Base-by-base conservation (phyloP, 2,329 filamentous ascomycete genomes). In the Hymenotorrendiella dingleyae region DNA sequence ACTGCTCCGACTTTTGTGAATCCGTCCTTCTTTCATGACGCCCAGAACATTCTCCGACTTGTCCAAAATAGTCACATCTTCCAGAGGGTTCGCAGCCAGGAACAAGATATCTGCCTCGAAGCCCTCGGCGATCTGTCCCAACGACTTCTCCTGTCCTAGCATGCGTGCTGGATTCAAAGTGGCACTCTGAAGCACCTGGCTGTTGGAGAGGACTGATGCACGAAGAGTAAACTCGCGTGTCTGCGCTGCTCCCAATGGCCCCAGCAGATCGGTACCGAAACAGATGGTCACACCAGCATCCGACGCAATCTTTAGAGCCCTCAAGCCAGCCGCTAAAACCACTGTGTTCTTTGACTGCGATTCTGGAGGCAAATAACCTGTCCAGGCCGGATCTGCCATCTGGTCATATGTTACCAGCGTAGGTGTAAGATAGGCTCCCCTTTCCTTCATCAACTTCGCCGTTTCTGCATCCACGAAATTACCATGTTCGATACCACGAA, bases 401-500 rank as follows among this genome's bases (percentile, higher is more conserved):
- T 66, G 64, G 14, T 69, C 56, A 55, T 77, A 77, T 5, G 74
- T 68, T 8, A 73, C 64, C 24, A 78, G 62, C 0, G 74, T 78
- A 1, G 75, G 74, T 1, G 73, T 78, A 7, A 80, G 54, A 54
- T 67, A 76, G 3, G 69, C 64, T 0, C 62, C 64, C 35, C 64
- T 67, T 46, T 67, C 62, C 0, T 68, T 72, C 72, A 78, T 76
- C 40, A 72, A 60, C 34, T 62, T 56, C 0, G 74, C 70, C 3
- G 69, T 71, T 21, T 71, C 66, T 54, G 78, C 74, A 60, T 85
- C 82, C 39, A 80, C 64, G n/a, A 81, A 64, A 12, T 77, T 72
- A 19, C 78, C 80, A 50, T 80, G 76, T 47, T 80, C 76, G 48
- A 80, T 78, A 1, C 73, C 73, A 14, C 54, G 64, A 0, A 74